Conservation (phyloP, 2,329 filamentous ascomycete genomes). For the Coniella vitis region DNA sequence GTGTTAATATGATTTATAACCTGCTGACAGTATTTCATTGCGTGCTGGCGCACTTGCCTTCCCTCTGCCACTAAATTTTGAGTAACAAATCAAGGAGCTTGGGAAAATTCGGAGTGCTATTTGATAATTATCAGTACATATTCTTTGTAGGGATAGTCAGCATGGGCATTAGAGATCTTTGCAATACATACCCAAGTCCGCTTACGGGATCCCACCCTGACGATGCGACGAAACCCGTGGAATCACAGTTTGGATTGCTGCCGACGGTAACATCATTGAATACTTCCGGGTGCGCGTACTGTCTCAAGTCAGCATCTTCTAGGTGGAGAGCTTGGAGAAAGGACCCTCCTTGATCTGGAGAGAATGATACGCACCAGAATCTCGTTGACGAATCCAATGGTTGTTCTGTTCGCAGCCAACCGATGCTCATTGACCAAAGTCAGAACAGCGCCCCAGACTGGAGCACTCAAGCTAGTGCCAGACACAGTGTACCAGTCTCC, state of each 20-base stretch:
- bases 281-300: slow-evolving; percentile 25
- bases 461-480: slow-evolving; percentile 44
- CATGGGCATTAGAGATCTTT: not conserved
- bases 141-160: no score
- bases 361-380: slow-evolving; percentile 29
- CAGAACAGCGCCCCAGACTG: slow-evolving; percentile 40
- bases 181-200: slow-evolving; percentile 18
- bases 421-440: slow-evolving; percentile 46
- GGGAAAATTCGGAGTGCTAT: slow-evolving; percentile 3
- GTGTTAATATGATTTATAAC: no score
- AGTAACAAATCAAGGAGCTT: slow-evolving; percentile 6
- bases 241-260: slow-evolving; percentile 26
- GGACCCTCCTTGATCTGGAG: no score
- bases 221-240: slow-evolving; percentile 23
- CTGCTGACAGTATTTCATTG: no score
- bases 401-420: slow-evolving; percentile 35
- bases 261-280: slow-evolving; percentile 25
- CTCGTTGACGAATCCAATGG: slow-evolving; percentile 46
- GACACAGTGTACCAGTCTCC: slow-evolving; percentile 32
- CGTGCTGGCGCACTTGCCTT: no score
- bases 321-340: not conserved
- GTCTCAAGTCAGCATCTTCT: not conserved
- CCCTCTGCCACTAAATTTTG: not conserved
- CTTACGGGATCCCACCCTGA: slow-evolving; percentile 24
- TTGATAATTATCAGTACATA: not conserved